Conservation (phyloP, 2,329 filamentous ascomycete species). For the Aureobasidium sp. region DNA sequence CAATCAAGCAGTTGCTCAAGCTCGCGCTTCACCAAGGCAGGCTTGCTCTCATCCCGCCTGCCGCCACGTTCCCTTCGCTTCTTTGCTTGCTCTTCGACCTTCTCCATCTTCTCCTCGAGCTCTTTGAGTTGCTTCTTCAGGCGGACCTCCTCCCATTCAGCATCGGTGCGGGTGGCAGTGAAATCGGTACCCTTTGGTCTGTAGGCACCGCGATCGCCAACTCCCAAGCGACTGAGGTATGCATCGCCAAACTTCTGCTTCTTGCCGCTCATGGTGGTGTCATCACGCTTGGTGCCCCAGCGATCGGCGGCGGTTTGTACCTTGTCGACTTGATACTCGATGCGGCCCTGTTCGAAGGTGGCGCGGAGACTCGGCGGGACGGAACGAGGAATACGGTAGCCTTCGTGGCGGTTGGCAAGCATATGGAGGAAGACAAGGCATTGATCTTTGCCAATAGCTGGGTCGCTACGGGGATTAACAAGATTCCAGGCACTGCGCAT, state of each 20-base stretch:
- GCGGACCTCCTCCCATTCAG: constrained; percentile 94
- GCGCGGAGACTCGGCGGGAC: constrained; percentile 86
- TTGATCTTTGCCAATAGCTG: constrained; percentile 88
- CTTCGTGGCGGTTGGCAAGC: constrained; percentile 90
- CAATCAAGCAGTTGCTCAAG: constrained; percentile 91
- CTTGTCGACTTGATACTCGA: constrained; percentile 88
- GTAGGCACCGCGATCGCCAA: constrained; percentile 66
- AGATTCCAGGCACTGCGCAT: constrained; percentile 93
- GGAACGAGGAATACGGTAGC: constrained; percentile 83
- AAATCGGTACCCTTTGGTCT: constrained; percentile 86
- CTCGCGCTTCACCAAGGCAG: constrained; percentile 87
- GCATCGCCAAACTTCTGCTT: constrained; percentile 98
- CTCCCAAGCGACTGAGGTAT: constrained; percentile 82
- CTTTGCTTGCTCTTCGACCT: constrained; percentile 63
- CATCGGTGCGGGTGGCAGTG: constrained; percentile 69
- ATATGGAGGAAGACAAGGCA: constrained; percentile 93
- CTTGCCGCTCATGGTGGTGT: constrained; percentile 72
- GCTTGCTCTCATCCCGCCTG: constrained; percentile 66
- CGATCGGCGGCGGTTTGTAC: constrained; percentile 54
- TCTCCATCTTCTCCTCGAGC: constrained; percentile 77
- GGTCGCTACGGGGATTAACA: constrained; percentile 78
- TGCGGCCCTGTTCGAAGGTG: constrained; percentile 90
- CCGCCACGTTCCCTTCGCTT: constrained; percentile 34
- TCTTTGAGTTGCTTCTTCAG: constrained; percentile 88
- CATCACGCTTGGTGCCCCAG: constrained; percentile 72